Evolutionary conservation across 768 basidiomycete genomes (phyloP), one percentile per base, ranked within the genome.

Genomic region (Fomitopsis serialis): DNA sequence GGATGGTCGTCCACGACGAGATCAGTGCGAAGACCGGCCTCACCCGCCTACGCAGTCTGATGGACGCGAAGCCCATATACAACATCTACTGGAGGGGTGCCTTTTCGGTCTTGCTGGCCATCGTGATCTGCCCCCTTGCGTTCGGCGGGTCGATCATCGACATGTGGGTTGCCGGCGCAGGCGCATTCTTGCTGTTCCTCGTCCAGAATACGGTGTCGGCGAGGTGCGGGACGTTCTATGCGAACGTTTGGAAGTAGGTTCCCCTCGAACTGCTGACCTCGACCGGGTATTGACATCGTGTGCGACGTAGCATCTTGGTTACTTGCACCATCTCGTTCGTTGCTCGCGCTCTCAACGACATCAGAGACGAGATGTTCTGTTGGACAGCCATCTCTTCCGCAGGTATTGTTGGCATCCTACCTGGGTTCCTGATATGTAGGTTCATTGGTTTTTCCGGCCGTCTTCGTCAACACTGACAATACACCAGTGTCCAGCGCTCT

Each of bases 341-440:
- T 34, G 86, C 92, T 37, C 84, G 92, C 42, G 92, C 84, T 12
- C 71, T 96, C 25, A 87, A 89, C 53, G 89, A 86, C 58, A 90
- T 92, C 54, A 76, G 76, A 7, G 78, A 73, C 48, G 76, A 83
- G 50, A 75, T 89, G 42, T 94, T 96, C 68, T 95, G 92, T 62
- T 95, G 93, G 64, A 87, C 89, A 1, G 89, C 93, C 10, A 86
- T 95, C 50, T 92, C 92, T 0, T 91, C 90, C 7, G 78, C 90
- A 52, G 85, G 84, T 8, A 90, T 94, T 54, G 87, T 93, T 29
- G 81, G 88, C 34, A 92, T 94, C 55, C 77, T 94, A 42, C 91
- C 92, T n/a, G 91, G 89, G 1, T 92, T 86, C 69, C 76, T 89
- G 46, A 88, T 91, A 54, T 67, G 89, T 87, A 66, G 50, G 84